Evolutionary conservation across 2,329 filamentous ascomycete genomes (phyloP).

Genomic region (Paramyrothecium roridum): DNA sequence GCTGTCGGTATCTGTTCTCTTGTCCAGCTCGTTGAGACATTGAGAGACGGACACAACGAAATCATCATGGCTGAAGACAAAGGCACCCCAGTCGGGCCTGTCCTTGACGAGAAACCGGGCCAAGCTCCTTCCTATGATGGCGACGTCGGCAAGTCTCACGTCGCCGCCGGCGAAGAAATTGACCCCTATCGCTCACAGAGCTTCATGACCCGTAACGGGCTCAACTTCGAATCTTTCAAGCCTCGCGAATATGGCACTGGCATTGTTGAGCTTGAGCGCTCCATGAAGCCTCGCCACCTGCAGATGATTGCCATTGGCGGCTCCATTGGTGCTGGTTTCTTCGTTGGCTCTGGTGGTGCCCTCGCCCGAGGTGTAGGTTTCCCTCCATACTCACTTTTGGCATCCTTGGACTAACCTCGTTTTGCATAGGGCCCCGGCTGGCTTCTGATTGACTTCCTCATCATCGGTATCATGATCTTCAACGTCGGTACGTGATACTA

Average conservation of each 20-base stretch:
- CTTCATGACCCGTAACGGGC: slow-evolving; percentile 33
- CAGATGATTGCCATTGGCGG: slow-evolving; percentile 59
- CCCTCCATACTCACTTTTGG: background rate
- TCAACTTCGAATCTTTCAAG: slow-evolving; percentile 35
- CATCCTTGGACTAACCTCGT: background rate
- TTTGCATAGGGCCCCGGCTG: slow-evolving; percentile 33
- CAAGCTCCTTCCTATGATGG: slow-evolving; percentile 1
- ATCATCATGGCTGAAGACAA: background rate
- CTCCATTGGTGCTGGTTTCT: slow-evolving; percentile 23
- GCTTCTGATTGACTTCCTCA: slow-evolving; percentile 43
- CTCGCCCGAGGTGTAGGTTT: slow-evolving; percentile 42
- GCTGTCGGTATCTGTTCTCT: background rate
- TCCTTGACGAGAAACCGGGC: background rate
- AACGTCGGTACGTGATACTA: slow-evolving; percentile 36
- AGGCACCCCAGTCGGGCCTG: background rate
- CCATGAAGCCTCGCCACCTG: slow-evolving; percentile 52
- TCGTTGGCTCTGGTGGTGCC: slow-evolving; percentile 51
- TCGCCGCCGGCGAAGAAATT: slow-evolving; percentile 2
- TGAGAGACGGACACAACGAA: too few relatives aligned
- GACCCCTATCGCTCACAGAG: slow-evolving; percentile 19
- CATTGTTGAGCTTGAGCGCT: slow-evolving; percentile 32
- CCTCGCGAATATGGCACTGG: slow-evolving; percentile 27
- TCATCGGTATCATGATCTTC: slow-evolving; percentile 55
- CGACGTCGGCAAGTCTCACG: background rate
- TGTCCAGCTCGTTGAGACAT: too few relatives aligned